Evolutionary conservation across 495 filamentous ascomycete species (phyloP), one percentile per base, ranked within the genome.

Genomic region (Lepidopterella palustris): DNA sequence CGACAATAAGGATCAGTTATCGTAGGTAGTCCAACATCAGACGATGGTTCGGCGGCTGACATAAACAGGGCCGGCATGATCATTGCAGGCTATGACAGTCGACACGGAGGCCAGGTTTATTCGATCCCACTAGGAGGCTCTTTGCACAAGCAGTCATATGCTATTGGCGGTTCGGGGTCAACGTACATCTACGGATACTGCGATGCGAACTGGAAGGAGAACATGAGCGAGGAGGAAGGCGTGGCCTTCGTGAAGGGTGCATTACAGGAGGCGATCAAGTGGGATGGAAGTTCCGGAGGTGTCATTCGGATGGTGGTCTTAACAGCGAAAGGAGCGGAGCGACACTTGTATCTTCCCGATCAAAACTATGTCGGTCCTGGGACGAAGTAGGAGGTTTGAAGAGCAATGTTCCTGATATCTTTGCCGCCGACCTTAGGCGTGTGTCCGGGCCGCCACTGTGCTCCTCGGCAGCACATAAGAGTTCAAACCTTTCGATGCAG

Each of bases 121-220:
- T 90, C 89, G 70, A 97, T 98, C 70, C 95, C 93, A 2, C 80
- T 97, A 47, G 95, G 93, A 71, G 95, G 93, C 55, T 97, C 93
- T 26, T 83, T 98, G 61, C 93, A 98, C 84, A 96, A 96, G 79
- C 92, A 97, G 73, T 69, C 91, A 11, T 98, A 96, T 68, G 82
- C 95, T 39, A 98, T 98, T 63, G 92, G 95, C 64, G 93, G 93
- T 53, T 97, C 92, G 8, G 93, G 93, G 13, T 97, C 92, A 66
- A 97, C 93, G 51, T 98, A 97, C 78, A 98, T 98, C 75, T 97
- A 96, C 78, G 93, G 93, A 63, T 97, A 92, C 78, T 97, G 93
- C 71, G 92, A 98, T 73, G 85, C 91, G 52, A 82, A 98, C 80
- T 98, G 93, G 93, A 85, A 82, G 69, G 95, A 97, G 71, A 83